Evolutionary conservation across 768 basidiomycete genomes (phyloP), one percentile per base, ranked within the genome.

Genomic region (Chalciporus chontae): DNA sequence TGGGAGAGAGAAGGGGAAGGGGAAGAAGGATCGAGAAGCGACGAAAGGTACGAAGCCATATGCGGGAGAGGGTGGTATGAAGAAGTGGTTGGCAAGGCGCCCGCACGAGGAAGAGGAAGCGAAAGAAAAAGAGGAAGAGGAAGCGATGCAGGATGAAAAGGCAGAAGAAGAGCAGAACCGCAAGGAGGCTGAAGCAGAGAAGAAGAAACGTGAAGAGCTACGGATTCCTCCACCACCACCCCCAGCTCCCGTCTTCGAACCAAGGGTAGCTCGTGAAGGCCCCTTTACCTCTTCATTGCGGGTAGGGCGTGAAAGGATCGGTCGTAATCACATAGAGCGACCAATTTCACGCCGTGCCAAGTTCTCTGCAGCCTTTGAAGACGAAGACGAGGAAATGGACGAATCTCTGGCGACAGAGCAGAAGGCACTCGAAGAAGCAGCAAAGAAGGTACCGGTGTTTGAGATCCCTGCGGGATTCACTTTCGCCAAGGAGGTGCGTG

Each of bases 21-120:
- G 60, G 31, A 72, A 68, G 36, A 66, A 64, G 42, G 56, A 66
- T 19, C 60, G 61, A 31, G 65, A 51, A 19, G 63, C 71, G 15
- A 66, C 73, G 13, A 82, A 81, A 53, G 77, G 76, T 34, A 79
- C 79, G 17, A 90, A 90, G 59, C 88, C 88, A 4, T 90, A 90
- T 58, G 83, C 86, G 1, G 88, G 87, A 7, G 79, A 81, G 53
- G 85, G 87, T 45, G 85, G 86, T 0, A 83, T 88, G 77, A 88
- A 85, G 73, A 90, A 84, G 60, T 69, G 87, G 64, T 66, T 90
- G 34, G 82, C 84, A 18, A 77, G 79, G 55, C 72, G 83, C 43
- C 78, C 77, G 60, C 68, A 73, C 53, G 85, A 86, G 61, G 79
- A 73, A 37, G 74, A 79, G 45, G 76, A 78, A 50, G 77, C 70